phyloP scores from a whole-genome alignment of 192 early-diverging fungal genomes.

The Entomortierella chlamydospora region DNA sequence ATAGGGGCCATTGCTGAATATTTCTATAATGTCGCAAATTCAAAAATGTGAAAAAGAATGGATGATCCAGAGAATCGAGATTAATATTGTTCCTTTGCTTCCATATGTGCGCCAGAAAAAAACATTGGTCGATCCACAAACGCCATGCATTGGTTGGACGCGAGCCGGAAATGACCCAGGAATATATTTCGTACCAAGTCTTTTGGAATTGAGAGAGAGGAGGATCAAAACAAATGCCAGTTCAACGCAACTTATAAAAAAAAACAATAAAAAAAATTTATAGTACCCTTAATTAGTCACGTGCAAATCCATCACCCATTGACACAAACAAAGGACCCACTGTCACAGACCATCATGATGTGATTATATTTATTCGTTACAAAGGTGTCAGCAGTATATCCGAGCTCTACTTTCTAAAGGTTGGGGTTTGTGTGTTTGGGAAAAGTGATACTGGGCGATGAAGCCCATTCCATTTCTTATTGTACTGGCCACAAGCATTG shows the following conservation, averaged over 20 bases:
- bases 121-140: neutral
- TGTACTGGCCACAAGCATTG: conserved; percentile 48
- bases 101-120: neutral
- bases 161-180: neutral
- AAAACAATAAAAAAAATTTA: neutral
- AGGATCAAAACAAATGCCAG: conserved; percentile 14
- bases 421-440: conserved; percentile 32
- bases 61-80: conserved; percentile 16
- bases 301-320: neutral
- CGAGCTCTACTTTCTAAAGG: conserved; percentile 37
- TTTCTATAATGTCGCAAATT: conserved; percentile 2
- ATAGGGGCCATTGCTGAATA: conserved; percentile 66
- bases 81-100: conserved; percentile 5
- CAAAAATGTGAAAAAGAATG: neutral
- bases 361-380: neutral
- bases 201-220: conserved; percentile 56
- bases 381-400: neutral
- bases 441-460: conserved; percentile 34
- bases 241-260: neutral
- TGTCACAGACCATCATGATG: too few relatives aligned
- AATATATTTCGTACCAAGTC: conserved; percentile 44
- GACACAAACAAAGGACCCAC: too few relatives aligned
- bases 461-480: conserved; percentile 52
- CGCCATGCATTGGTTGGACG: neutral
- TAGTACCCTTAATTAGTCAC: neutral